Evolutionary conservation across 495 filamentous ascomycete species (phyloP).

Genomic region (Cercophora newfieldiana): DNA sequence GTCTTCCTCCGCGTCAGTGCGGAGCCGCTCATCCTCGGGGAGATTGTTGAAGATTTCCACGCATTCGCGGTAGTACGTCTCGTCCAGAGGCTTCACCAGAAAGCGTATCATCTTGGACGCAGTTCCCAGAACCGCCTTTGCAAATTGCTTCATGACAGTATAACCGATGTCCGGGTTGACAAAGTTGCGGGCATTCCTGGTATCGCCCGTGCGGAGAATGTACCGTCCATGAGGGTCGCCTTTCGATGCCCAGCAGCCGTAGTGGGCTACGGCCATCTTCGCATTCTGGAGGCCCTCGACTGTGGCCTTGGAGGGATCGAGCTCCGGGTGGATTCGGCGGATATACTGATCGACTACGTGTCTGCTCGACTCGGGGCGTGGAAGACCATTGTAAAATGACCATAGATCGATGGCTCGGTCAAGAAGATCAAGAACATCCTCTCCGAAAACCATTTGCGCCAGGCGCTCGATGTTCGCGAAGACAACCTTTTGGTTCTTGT

Average conservation of each 20-base stretch:
- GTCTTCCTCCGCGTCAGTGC: not conserved
- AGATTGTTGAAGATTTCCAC: not conserved
- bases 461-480: slow-evolving; percentile 3
- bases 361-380: not conserved
- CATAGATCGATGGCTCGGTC: not conserved
- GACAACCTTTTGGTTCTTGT: not conserved
- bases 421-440: not conserved
- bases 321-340: slow-evolving; percentile 1
- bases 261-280: not conserved
- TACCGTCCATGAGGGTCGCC: not conserved
- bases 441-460: not conserved
- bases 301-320: slow-evolving; percentile 1
- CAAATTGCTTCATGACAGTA: not conserved
- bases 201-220: not conserved
- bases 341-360: not conserved
- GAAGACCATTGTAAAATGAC: not conserved
- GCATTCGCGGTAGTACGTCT: not conserved
- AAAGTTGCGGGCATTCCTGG: too few relatives aligned
- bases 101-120: not conserved
- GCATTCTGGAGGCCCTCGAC: slow-evolving; percentile 3
- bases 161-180: not conserved
- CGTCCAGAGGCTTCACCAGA: not conserved
- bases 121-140: not conserved
- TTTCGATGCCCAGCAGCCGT: not conserved
- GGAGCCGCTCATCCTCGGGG: not conserved